A percentile compares a stretch with the other conserved stretches of the same genome.
These are phyloP conservation scores for Zygnema circumcarinatum DNA, from an alignment of 139 green algal genomes.

Conservation along the genomic window DNA sequence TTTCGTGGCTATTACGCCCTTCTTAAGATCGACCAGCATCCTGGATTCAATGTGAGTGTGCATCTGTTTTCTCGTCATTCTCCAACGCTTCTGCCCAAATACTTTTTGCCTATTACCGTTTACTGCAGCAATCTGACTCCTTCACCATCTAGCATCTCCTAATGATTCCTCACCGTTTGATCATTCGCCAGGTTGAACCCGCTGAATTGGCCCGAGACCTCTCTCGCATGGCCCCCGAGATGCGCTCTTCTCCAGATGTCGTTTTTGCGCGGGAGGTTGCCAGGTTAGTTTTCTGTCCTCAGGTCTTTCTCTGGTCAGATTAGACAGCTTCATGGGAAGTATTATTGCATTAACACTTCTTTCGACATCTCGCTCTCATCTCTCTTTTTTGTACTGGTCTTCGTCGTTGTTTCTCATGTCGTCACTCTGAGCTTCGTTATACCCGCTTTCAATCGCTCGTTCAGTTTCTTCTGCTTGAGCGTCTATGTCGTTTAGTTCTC, in stretches of 20 bases:
- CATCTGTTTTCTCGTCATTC: background rate
- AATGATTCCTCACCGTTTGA: no score
- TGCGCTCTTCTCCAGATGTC: constrained; percentile 33
- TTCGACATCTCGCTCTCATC: background rate
- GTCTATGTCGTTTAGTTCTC: no score
- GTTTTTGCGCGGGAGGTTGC: constrained; percentile 47
- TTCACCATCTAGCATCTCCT: no score
- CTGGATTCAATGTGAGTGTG: constrained; percentile 70
- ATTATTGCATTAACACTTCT: background rate
- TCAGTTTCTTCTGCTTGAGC: no score
- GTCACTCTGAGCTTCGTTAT: no score
- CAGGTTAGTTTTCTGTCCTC: background rate
- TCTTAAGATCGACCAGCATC: constrained; percentile 71
- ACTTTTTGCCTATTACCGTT: no score
- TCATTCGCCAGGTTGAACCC: constrained; percentile 56
- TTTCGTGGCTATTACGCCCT: constrained; percentile 80
- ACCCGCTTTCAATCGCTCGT: no score
- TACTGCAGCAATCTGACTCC: no score
- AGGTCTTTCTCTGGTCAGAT: background rate
- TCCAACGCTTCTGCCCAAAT: no score
- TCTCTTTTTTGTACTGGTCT: no score
- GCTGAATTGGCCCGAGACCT: constrained; percentile 50
- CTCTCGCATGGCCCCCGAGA: constrained; percentile 11
- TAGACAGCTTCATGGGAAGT: background rate
- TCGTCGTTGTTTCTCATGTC: no score